Base-by-base conservation (phyloP, 805 yeast genomes). In the Yarrowia alimentaria region DNA sequence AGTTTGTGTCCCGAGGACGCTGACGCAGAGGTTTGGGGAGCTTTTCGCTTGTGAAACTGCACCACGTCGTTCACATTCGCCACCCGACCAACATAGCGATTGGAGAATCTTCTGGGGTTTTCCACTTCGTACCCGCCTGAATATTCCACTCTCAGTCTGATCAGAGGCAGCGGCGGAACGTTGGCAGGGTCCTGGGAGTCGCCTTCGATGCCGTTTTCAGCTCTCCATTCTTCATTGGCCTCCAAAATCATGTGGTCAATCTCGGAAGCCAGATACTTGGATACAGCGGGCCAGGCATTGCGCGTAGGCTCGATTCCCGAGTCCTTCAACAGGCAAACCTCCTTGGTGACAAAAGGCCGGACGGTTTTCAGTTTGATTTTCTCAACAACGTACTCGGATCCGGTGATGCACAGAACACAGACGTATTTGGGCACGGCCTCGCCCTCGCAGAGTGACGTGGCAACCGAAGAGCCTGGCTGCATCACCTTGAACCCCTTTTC, bases 391-490 rank as follows among this genome's bases (percentile, higher is more conserved):
- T 77, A 79, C 35, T 78, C 71, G 31, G 69, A 72, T 3, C 79
- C 81, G n/a, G 76, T 72, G 14, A 91, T 70, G 37, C 78, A 79
- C 55, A 93, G 57, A 2, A 93, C 70, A 52, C 84, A 90, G 0
- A 81, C 90, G 62, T 80, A 75, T 62, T 93, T 93, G 25, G 75
- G 78, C 12, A 78, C 73, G 0, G 87, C 77, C 62, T 93, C 99
- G 9, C 91, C 94, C 49, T 85, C 93, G 54, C 85, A 78, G 18
- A 93, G 70, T 2, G 95, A 82, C 0, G 99, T 93, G 0, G 95
- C 97, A 13, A 93, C 85, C 0, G 96, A 85, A 1, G 96, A 86
- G 0, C 99, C 99, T 0, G 96, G 93, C 63, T 89, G 96, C 29
- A 93, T 71, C 0, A 89, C 88, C 51, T 79, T 79, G 61, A 91